Percentiles rank a stretch among this genome's conserved stretches.
These are phyloP conservation scores for Meripilus lineatus DNA, from an alignment of 1,284 basidiomycete species.

Conservation along the genomic window DNA sequence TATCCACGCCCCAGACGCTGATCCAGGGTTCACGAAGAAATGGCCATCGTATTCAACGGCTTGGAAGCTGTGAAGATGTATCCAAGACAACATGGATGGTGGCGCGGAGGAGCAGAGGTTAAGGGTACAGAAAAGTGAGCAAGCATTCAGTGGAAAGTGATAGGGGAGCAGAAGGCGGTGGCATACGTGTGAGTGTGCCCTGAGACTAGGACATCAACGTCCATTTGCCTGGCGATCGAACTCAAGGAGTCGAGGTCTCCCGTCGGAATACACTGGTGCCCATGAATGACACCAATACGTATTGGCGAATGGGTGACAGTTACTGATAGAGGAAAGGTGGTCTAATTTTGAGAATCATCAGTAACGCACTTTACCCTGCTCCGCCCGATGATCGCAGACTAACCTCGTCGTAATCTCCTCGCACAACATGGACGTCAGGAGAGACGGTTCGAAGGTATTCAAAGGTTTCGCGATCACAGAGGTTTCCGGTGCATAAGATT, in stretches of 20 bases:
- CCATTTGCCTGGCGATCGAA: slow-evolving; percentile 90
- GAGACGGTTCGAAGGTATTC: slow-evolving; percentile 97
- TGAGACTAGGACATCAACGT: slow-evolving; percentile 92
- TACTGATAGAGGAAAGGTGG: slow-evolving; percentile 77
- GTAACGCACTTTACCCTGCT: slow-evolving; percentile 7
- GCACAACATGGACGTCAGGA: slow-evolving; percentile 90
- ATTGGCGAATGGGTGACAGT: slow-evolving; percentile 86
- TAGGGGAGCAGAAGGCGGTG: too few species aligned
- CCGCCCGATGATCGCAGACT: slow-evolving; percentile 19
- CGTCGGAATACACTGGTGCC: slow-evolving; percentile 91
- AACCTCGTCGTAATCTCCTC: slow-evolving; percentile 96
- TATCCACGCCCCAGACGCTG: slow-evolving; percentile 92
- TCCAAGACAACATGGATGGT: slow-evolving; percentile 1
- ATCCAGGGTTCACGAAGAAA: slow-evolving; percentile 97
- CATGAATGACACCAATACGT: slow-evolving; percentile 90
- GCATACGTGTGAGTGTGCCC: slow-evolving; percentile 92
- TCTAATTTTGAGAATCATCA: too few species aligned
- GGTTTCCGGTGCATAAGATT: slow-evolving; percentile 96
- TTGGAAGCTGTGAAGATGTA: slow-evolving; percentile 59
- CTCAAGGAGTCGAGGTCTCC: slow-evolving; percentile 89
- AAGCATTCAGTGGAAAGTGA: not conserved
- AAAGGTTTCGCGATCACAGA: slow-evolving; percentile 95
- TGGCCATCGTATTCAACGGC: slow-evolving; percentile 87
- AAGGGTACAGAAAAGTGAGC: not conserved
- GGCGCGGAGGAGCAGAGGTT: not conserved